Evolutionary conservation across 2,329 filamentous ascomycete species (phyloP).

Genomic region (Colletotrichum phormii): DNA sequence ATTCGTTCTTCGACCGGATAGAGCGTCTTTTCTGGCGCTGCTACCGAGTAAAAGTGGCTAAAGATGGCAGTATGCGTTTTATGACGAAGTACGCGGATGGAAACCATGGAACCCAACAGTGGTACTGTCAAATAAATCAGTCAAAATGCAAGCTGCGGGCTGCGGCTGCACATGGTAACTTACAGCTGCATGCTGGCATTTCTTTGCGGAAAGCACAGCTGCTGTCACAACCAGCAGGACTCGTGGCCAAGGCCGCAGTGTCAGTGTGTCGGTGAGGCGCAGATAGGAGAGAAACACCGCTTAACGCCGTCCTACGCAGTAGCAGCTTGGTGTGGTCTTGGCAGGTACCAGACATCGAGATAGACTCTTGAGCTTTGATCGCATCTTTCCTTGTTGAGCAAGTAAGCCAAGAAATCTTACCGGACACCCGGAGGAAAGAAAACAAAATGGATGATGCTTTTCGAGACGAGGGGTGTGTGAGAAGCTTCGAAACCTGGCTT

Average conservation of each 20-base stretch:
- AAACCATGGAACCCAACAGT: neutral
- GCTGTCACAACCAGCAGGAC: neutral
- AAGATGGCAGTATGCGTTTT: neutral
- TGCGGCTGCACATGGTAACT: slow-evolving; percentile 6
- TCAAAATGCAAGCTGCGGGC: slow-evolving; percentile 13
- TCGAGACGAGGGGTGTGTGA: slow-evolving; percentile 18
- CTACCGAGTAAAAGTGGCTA: neutral
- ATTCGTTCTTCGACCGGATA: slow-evolving; percentile 3
- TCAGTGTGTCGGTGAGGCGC: slow-evolving; percentile 28
- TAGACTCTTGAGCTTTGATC: slow-evolving; percentile 10
- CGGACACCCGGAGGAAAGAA: slow-evolving; percentile 19
- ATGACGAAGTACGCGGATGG: neutral
- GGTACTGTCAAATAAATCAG: neutral
- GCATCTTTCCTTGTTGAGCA: slow-evolving; percentile 10
- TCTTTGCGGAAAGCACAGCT: neutral
- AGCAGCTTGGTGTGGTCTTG: slow-evolving; percentile 22
- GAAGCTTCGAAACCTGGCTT: slow-evolving; percentile 18
- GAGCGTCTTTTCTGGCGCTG: neutral
- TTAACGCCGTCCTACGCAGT: slow-evolving; percentile 27
- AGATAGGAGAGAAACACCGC: slow-evolving; percentile 19
- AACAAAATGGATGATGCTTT: slow-evolving; percentile 8
- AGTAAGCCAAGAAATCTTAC: neutral
- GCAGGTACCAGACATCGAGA: slow-evolving; percentile 7
- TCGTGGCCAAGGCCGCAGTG: slow-evolving; percentile 21
- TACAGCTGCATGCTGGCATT: neutral